Evolutionary conservation across 139 green algal genomes (phyloP), one percentile per base, ranked within the genome.

Genomic region (Chlamydomonas incerta): DNA sequence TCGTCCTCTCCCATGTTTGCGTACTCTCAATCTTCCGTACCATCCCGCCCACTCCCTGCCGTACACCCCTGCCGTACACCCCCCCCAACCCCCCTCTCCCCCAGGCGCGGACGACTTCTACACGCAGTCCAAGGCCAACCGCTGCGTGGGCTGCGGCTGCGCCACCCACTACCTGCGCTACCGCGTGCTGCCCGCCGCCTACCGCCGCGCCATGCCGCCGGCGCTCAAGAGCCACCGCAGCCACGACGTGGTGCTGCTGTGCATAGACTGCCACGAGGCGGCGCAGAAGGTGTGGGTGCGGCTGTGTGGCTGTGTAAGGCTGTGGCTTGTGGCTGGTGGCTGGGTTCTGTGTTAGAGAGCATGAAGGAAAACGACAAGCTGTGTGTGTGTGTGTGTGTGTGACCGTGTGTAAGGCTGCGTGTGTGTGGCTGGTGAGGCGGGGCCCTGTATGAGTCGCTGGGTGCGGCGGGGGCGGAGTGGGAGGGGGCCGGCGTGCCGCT

Each of bases 221-320:
- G 67, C 87, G 10, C 87, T 97, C 28, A 98, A 98, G 84, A 93
- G 82, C 74, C 95, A 98, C 88, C 83, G 95, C 72, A 92, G 79
- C 46, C 95, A 98, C 77, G 95, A 98, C 86, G 92, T 98, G n/a
- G 92, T 98, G 47, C 90, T 98, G 86, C 92, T 98, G 41, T 98
- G 95, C 83, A 86, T 96, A 2, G 85, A 91, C 81, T 96, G 94
- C 87, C 91, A 94, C 80, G 77, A 83, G 62, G 17, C 18, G 41
- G 77, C 77, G 63, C 77, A 83, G n/a, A 83, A 83, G 77, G 77
- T 74, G 24, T n/a, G 57, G 57, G 57, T n/a, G n/a, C n/a, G n/a
- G n/a, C n/a, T n/a, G n/a, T n/a, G n/a, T n/a, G n/a, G 6, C 6
- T 5, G 41, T 50, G 41, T 50, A 8, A 8, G 41, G 41, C 10